Conservation (phyloP, 441 rosid genomes). For the Euphorbia corollata region DNA sequence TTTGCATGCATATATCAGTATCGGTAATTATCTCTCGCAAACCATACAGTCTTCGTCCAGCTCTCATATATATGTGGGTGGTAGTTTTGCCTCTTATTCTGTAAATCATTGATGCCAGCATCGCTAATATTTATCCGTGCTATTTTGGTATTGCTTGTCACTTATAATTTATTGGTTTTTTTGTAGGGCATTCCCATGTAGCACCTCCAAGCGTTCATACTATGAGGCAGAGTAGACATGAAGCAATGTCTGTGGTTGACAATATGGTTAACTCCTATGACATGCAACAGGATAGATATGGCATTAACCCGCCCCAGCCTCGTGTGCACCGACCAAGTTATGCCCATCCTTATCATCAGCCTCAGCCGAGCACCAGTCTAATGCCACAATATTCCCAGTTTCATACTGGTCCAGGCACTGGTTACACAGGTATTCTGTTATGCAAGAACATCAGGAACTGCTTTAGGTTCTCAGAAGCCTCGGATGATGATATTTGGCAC, state of each 20-base stretch:
- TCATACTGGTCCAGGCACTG: constrained; percentile 11
- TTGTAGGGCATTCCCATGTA: constrained; percentile 16
- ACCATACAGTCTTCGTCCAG: neutral
- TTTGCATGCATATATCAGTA: neutral
- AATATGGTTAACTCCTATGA: constrained; percentile 16
- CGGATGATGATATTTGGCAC: neutral
- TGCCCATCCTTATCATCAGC: constrained; percentile 20
- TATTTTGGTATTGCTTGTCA: neutral
- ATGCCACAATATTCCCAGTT: constrained; percentile 21
- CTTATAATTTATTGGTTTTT: neutral
- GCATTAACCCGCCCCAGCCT: constrained; percentile 13
- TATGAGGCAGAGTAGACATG: constrained; percentile 16
- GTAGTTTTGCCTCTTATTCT: neutral
- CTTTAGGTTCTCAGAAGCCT: neutral
- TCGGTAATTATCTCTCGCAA: neutral
- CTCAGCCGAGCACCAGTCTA: constrained; percentile 19
- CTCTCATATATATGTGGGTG: neutral
- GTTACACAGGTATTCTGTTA: constrained; percentile 17
- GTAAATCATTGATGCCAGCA: neutral
- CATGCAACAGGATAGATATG: constrained; percentile 17
- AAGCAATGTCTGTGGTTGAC: constrained; percentile 21
- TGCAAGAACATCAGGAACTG: constrained; percentile 10
- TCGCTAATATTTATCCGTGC: neutral
- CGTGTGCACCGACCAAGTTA: constrained; percentile 19
- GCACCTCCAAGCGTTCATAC: constrained; percentile 19